phyloP scores from a whole-genome alignment of 2,329 filamentous ascomycete genomes.

The Nemania abortiva region DNA sequence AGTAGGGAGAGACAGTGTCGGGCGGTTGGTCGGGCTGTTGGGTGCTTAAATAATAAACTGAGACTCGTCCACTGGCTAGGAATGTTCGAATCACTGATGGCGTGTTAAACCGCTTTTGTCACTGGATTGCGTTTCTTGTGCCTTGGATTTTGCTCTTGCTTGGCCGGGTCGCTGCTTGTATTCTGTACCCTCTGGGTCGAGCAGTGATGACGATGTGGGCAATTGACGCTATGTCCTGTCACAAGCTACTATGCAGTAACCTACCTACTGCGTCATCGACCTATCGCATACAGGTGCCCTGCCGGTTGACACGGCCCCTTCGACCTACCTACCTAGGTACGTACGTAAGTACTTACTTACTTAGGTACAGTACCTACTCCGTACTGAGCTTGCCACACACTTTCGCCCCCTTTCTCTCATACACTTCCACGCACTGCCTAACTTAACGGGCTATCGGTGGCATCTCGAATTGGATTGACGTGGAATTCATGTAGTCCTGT shows the following conservation, averaged over 20 bases:
- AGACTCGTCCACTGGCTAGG: slow-evolving; percentile 26
- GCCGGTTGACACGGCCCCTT: slow-evolving; percentile 21
- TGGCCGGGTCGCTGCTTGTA: slow-evolving; percentile 33
- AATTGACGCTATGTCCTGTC: slow-evolving; percentile 24
- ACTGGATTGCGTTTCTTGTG: slow-evolving; percentile 27
- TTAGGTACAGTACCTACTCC: too few relatives aligned
- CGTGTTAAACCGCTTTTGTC: slow-evolving; percentile 32
- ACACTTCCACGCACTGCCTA: neutral
- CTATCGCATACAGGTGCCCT: slow-evolving; percentile 20
- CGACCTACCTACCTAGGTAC: neutral
- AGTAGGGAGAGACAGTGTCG: neutral
- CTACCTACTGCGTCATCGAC: slow-evolving; percentile 35
- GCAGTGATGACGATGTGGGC: slow-evolving; percentile 37
- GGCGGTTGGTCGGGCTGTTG: neutral
- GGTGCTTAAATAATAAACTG: slow-evolving; percentile 34
- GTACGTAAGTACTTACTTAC: neutral
- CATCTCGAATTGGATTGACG: neutral
- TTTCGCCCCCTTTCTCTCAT: neutral
- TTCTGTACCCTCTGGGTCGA: neutral
- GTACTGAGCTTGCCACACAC: neutral
- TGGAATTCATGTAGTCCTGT: neutral
- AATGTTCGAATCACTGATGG: slow-evolving; percentile 24
- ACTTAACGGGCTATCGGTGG: neutral
- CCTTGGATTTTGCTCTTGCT: slow-evolving; percentile 32
- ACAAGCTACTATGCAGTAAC: slow-evolving; percentile 3